Percentiles rank a stretch among this genome's conserved stretches.
phyloP scores from a whole-genome alignment of 176 grass and related monocot species.

The Triticum dicoccoides region DNA sequence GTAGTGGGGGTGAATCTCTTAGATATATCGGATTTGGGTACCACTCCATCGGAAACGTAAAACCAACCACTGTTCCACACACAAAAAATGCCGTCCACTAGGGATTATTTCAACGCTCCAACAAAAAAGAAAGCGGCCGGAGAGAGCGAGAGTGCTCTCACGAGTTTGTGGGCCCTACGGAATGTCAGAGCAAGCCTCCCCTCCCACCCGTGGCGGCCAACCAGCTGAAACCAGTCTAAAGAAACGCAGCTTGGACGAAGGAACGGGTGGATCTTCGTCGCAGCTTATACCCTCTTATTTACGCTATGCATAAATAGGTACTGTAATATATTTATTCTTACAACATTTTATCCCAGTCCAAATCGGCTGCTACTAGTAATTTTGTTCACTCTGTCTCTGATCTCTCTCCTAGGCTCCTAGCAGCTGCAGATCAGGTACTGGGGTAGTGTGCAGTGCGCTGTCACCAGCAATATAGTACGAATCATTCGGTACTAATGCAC shows the following conservation, averaged over 20 bases:
- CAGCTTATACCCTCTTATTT: conserved; percentile 9
- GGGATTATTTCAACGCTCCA: neutral
- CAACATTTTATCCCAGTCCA: conserved; percentile 27
- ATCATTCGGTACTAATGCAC: conserved; percentile 8
- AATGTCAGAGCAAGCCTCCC: conserved; percentile 25
- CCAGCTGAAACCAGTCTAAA: neutral
- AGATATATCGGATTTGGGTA: no score
- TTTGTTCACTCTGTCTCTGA: neutral
- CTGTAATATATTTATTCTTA: neutral
- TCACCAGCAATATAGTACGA: conserved; percentile 39
- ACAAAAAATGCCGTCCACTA: neutral
- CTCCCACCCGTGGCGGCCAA: conserved; percentile 5
- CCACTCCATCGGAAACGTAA: no score
- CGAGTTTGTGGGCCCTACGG: neutral
- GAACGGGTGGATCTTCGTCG: conserved; percentile 43
- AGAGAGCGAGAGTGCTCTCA: neutral
- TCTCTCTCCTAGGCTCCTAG: neutral
- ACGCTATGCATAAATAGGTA: neutral
- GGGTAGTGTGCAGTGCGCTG: conserved; percentile 48
- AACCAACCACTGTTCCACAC: neutral
- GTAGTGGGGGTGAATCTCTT: no score
- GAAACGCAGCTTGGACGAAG: conserved; percentile 9
- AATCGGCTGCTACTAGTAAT: neutral
- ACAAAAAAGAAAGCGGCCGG: no score
- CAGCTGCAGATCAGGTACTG: conserved; percentile 37